Evolutionary conservation across 2,329 filamentous ascomycete species (phyloP), one percentile per base, ranked within the genome.

Genomic region (Aspergillus viridinutans): DNA sequence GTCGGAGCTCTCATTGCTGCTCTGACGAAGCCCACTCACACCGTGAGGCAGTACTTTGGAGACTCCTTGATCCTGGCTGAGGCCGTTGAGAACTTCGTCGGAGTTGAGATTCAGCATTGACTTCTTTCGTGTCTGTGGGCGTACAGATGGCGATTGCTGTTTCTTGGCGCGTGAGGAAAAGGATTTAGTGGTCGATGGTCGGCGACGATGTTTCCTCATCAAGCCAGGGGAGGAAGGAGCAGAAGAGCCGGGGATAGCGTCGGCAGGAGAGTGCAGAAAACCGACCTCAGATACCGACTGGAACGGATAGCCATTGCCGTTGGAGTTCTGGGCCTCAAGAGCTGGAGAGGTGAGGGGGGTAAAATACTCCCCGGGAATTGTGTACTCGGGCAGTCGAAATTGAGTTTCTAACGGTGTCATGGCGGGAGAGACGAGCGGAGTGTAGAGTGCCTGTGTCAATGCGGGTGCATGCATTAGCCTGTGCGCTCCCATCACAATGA

Each of bases 321-420:
- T 71, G 57, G 72, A 57, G 47, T 72, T 72, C 53, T 78, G 76
- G 8, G 78, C 78, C 66, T 80, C 77, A 28, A 81, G 71, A n/a
- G 78, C 78, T 3, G 78, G 78, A 9, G 78, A 81, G 1, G 77
- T 80, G 35, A 81, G 70, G 25, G 78, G 78, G 25, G 77, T 81
- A 60, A 81, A 80, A 62, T 79, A 78, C 64, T 80, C 78, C 50
- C 77, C 75, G 9, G 77, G 76, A 25, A 77, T 74, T 9, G 77
- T 73, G 62, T 78, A 81, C 60, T 80, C 77, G 9, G 76, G 74
- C 43, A 80, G 69, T 53, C 74, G 72, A 54, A 79, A 78, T 61
- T 78, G 75, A 32, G 72, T 72, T 59, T 80, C 78, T 57, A 80
- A 66, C 3, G 78, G 78, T 7, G 78, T 80, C 72, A 80, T 79